Evolutionary conservation across 1,284 basidiomycete genomes (phyloP).

Genomic region (Cystobasidiaceae sp.): DNA sequence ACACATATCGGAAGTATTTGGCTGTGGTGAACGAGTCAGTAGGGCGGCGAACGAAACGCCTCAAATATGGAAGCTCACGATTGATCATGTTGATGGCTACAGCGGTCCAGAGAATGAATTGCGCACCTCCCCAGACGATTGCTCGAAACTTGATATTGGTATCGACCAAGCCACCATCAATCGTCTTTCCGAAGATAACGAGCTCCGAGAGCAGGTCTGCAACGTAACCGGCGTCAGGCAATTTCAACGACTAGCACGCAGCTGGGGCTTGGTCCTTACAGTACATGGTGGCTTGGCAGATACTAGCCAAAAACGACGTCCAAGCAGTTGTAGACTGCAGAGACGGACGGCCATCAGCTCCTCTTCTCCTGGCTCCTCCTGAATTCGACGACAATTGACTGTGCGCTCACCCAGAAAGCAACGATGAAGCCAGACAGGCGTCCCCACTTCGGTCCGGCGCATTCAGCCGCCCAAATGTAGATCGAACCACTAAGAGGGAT

Average conservation of each 20-base stretch:
- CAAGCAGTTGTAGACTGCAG: conserved; percentile 62
- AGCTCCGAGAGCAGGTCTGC: conserved; percentile 57
- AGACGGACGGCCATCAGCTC: too few relatives aligned
- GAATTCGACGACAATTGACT: too few relatives aligned
- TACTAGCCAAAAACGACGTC: conserved; percentile 80
- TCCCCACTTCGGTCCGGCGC: conserved; percentile 73
- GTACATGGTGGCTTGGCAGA: conserved; percentile 76
- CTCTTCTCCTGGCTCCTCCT: too few relatives aligned
- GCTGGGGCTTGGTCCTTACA: too few relatives aligned
- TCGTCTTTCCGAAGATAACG: conserved; percentile 61
- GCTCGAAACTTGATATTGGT: conserved; percentile 74
- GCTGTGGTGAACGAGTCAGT: conserved; percentile 36
- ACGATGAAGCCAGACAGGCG: conserved; percentile 78
- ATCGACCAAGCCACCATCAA: conserved; percentile 61
- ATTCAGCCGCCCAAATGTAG: conserved; percentile 84
- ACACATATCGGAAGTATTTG: conserved; percentile 60
- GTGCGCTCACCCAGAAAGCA: conserved; percentile 73
- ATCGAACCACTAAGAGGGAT: conserved; percentile 65
- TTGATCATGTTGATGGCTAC: conserved; percentile 77
- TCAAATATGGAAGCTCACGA: too few relatives aligned
- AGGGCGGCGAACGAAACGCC: too few relatives aligned
- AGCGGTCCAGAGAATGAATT: conserved; percentile 61
- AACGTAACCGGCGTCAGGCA: too few relatives aligned
- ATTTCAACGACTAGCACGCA: too few relatives aligned
- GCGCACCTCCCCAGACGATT: conserved; percentile 71